phyloP scores from a whole-genome alignment of 495 filamentous ascomycete genomes.

The Thermochaetoides thermophila region DNA sequence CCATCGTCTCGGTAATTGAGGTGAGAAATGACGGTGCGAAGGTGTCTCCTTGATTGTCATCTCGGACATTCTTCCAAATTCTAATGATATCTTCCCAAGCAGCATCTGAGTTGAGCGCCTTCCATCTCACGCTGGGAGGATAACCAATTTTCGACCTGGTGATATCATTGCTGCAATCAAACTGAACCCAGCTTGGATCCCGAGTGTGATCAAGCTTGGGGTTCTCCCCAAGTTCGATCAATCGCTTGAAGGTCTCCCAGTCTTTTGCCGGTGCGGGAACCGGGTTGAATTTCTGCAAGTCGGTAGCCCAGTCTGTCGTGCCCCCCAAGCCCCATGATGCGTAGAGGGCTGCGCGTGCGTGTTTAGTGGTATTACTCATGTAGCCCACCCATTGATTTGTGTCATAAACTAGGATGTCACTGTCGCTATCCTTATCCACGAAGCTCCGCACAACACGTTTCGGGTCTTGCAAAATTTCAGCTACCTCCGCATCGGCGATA shows the following conservation, averaged over 20 bases:
- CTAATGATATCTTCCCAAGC: conserved; percentile 14
- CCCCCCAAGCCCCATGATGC: conserved; percentile 3
- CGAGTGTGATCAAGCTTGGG: conserved; percentile 2
- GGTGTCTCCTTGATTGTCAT: too few relatives aligned
- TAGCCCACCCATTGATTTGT: conserved; percentile 2
- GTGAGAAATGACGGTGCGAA: conserved; percentile 45
- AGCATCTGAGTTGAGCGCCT: conserved; percentile 7
- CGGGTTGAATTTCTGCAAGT: conserved; percentile 1
- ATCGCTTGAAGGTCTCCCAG: conserved; percentile 3
- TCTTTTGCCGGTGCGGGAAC: not conserved
- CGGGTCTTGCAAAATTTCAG: conserved; percentile 8
- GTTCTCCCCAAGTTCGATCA: not conserved
- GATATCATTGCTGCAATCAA: conserved; percentile 8
- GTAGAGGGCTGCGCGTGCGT: not conserved
- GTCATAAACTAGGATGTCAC: conserved; percentile 29
- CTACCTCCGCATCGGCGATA: conserved; percentile 24
- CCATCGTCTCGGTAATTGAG: conserved; percentile 42
- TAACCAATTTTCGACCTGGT: not conserved
- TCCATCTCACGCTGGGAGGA: conserved; percentile 9
- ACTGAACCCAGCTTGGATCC: conserved; percentile 13
- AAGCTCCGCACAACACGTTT: not conserved
- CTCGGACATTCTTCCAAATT: conserved; percentile 4
- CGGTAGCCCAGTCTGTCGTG: conserved; percentile 4
- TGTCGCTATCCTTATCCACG: conserved; percentile 6
- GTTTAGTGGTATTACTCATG: conserved; percentile 3